phyloP scores from a whole-genome alignment of 257 asterid species.

The Paulownia fortunei region DNA sequence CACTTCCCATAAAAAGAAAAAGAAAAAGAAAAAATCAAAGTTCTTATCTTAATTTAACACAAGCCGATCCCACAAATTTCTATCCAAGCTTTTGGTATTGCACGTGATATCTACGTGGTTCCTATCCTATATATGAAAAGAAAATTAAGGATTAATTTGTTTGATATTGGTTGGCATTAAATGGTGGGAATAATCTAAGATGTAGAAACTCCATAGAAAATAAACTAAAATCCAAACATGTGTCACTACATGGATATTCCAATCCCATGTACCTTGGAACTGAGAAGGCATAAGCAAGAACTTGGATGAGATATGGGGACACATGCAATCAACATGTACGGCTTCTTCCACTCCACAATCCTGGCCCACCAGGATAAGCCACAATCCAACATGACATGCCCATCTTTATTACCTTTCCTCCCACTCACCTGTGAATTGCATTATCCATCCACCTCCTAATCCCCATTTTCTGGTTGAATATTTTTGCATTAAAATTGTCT shows the following conservation, averaged over 20 bases:
- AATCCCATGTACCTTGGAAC: conserved; percentile 30
- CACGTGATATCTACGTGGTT: conserved; percentile 34
- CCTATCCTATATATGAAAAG: not conserved
- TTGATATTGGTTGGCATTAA: conserved; percentile 2
- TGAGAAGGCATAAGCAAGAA: not conserved
- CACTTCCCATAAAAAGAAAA: not conserved
- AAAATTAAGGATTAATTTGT: not conserved
- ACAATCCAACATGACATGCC: not conserved
- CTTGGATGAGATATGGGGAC: not conserved
- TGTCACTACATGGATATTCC: not conserved
- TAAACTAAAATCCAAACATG: conserved; percentile 3
- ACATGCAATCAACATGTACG: not conserved
- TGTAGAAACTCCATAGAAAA: not conserved
- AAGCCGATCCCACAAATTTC: not conserved
- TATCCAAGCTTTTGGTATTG: not conserved
- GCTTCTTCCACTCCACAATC: conserved; percentile 1
- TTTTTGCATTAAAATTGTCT: not conserved
- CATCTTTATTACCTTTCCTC: not conserved
- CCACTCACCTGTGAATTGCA: not conserved
- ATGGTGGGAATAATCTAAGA: not conserved
- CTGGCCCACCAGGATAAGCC: conserved; percentile 14
- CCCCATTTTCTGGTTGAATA: not conserved
- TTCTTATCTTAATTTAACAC: not conserved
- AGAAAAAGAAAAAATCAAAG: not conserved
- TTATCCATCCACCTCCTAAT: conserved; percentile 29